phyloP scores from a whole-genome alignment of 1,284 basidiomycete species.

The Tylopilus sp. region DNA sequence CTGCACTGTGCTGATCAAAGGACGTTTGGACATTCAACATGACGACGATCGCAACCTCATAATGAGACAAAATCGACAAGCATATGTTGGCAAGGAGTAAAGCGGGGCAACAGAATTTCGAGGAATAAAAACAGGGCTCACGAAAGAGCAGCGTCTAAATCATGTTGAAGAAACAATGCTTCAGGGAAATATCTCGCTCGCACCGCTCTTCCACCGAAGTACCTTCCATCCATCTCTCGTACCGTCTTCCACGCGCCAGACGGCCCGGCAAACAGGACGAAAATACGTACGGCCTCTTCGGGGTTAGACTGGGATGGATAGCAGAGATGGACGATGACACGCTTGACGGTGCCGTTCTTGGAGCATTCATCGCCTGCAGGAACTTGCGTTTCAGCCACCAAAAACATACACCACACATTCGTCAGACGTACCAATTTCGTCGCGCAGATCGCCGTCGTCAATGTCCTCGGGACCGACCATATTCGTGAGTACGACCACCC shows the following conservation, averaged over 20 bases:
- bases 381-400: constrained; percentile 5
- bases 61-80: background rate
- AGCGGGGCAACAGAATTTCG: background rate
- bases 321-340: constrained; percentile 80
- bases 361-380: constrained; percentile 77
- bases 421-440: constrained; percentile 72
- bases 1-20: no score
- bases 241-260: constrained; percentile 94
- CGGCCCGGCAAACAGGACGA: constrained; percentile 82
- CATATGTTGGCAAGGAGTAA: background rate
- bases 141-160: constrained; percentile 41
- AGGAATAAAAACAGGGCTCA: constrained; percentile 9
- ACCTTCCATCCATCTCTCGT: constrained; percentile 85
- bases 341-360: constrained; percentile 86
- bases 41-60: background rate
- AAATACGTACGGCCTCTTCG: constrained; percentile 76
- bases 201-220: constrained; percentile 83
- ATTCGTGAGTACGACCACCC: constrained; percentile 84
- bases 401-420: background rate
- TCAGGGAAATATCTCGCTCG: constrained; percentile 83
- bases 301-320: constrained; percentile 57
- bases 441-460: constrained; percentile 80
- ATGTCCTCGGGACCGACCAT: constrained; percentile 80
- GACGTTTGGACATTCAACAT: background rate
- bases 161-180: constrained; percentile 46